Conservation (phyloP, 2,329 filamentous ascomycete species). For the Celoporthe dispersa region DNA sequence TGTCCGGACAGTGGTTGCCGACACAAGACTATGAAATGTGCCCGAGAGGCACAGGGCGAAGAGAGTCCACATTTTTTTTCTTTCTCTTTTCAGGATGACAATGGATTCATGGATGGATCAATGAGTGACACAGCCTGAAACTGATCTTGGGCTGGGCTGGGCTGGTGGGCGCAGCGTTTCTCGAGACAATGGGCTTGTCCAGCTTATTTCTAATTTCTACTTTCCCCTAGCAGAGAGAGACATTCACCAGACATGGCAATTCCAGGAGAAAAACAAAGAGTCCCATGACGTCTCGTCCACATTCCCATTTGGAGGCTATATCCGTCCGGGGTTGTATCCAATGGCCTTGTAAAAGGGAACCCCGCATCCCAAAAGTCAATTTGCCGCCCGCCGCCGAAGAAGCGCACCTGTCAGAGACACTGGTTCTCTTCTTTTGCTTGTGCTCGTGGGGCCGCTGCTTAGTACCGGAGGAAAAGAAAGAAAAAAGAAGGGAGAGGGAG, state of each 20-base stretch:
- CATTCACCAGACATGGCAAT: background rate
- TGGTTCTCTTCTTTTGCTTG: background rate
- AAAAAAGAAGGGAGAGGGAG: too few relatives aligned
- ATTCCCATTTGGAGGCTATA: background rate
- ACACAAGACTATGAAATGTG: slow-evolving; percentile 8
- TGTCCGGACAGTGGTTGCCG: slow-evolving; percentile 24
- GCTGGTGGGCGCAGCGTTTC: background rate
- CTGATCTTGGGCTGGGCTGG: background rate
- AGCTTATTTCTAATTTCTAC: background rate
- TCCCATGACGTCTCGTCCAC: background rate
- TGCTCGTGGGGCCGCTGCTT: background rate
- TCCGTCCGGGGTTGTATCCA: slow-evolving; percentile 8
- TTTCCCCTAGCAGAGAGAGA: background rate
- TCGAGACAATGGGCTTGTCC: background rate
- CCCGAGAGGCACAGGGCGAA: background rate
- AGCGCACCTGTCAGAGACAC: slow-evolving; percentile 12
- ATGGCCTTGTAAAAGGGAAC: background rate
- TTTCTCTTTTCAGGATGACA: background rate
- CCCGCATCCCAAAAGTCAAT: slow-evolving; percentile 7
- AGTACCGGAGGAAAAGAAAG: background rate
- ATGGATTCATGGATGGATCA: background rate
- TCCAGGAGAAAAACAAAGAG: background rate
- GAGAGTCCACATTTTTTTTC: background rate
- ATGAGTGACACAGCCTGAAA: background rate
- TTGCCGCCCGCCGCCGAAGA: background rate